These are phyloP conservation scores for Craterostigma plantagineum DNA, from an alignment of 257 asterid genomes.

Conservation along the genomic window DNA sequence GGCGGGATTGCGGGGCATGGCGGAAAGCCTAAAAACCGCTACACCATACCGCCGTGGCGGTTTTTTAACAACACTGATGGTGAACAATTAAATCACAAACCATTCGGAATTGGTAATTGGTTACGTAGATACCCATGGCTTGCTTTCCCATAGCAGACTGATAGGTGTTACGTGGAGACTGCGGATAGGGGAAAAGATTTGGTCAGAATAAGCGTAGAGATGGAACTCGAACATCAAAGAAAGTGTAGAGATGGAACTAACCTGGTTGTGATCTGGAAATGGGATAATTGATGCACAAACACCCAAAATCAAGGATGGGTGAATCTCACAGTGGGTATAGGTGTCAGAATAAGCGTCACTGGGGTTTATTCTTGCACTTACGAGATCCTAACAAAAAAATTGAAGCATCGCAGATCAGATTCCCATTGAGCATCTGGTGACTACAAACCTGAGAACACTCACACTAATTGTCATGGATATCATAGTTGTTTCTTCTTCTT, in stretches of 20 bases:
- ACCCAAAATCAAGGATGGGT: slow-evolving; percentile 86
- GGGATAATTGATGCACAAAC: slow-evolving; percentile 99
- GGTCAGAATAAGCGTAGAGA: slow-evolving; percentile 4
- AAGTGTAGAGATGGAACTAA: slow-evolving; percentile 7
- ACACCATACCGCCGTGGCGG: too few species aligned
- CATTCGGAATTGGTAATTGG: slow-evolving; percentile 96
- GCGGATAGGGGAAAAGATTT: slow-evolving; percentile 15
- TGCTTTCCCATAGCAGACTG: slow-evolving; percentile 99
- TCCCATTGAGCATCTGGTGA: too few species aligned
- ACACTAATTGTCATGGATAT: slow-evolving; percentile 94
- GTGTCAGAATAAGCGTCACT: slow-evolving; percentile 83
- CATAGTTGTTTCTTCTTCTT: slow-evolving; percentile 98
- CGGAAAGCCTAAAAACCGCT: too few species aligned
- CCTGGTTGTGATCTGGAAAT: slow-evolving; percentile 99
- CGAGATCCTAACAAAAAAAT: slow-evolving; percentile 46
- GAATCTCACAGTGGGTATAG: slow-evolving; percentile 92
- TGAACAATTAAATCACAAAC: slow-evolving; percentile 18
- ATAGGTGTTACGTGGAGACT: slow-evolving; percentile 99
- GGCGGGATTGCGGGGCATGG: too few species aligned
- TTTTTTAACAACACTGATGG: too few species aligned
- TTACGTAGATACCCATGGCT: slow-evolving; percentile 94
- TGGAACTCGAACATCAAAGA: neutral
- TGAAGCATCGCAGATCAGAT: neutral
- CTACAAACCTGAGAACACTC: slow-evolving; percentile 10
- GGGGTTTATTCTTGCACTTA: slow-evolving; percentile 51